Evolutionary conservation across 257 asterid species (phyloP), one percentile per base, ranked within the genome.

Genomic region (Ilex aquifolium): DNA sequence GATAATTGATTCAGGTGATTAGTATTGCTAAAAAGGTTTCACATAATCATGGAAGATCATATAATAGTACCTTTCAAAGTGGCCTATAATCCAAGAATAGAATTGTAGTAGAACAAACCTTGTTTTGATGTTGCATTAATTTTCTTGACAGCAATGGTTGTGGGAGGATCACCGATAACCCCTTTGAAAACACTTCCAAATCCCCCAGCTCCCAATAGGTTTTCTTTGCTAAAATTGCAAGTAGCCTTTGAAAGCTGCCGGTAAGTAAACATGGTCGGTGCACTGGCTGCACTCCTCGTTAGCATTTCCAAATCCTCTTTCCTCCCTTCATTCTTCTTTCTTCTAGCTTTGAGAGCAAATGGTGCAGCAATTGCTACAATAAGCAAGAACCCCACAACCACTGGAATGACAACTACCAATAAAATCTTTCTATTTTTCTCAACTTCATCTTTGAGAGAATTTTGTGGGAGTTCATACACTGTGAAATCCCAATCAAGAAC

Each of bases 141-240:
- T 66, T 72, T 80, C 69, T 87, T 87, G 69, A 82, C 95, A 59
- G 95, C 91, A 1, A 82, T 60, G 30, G 65, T 63, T 11, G 69
- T 32, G 7, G 75, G 65, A 61, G 64, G 62, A 64, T 80, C 71
- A 2, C 75, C 12, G 5, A 79, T 3, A 49, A 77, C 67, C 4
- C 91, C 91, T 74, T 58, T 79, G 65, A 77, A 88, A 67, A 88
- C 89, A 76, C 89, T 81, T 36, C 88, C 91, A 60, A 85, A 88
- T 10, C 91, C 94, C 31, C 94, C 91, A 63, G 74, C 72, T 31
- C 94, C 91, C 12, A 85, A 40, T 49, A 88, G 56, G 63, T 81
- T 81, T 15, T 79, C 84, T 56, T 83, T 81, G 69, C 80, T 72
- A 36, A 88, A 85, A 48, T 66, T 63, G 0, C 56, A 44, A 9